A percentile compares a stretch with the other conserved stretches of the same genome.
Evolutionary conservation across 192 early-diverging fungal species (phyloP).

Genomic region (Umbelopsis isabellina): DNA sequence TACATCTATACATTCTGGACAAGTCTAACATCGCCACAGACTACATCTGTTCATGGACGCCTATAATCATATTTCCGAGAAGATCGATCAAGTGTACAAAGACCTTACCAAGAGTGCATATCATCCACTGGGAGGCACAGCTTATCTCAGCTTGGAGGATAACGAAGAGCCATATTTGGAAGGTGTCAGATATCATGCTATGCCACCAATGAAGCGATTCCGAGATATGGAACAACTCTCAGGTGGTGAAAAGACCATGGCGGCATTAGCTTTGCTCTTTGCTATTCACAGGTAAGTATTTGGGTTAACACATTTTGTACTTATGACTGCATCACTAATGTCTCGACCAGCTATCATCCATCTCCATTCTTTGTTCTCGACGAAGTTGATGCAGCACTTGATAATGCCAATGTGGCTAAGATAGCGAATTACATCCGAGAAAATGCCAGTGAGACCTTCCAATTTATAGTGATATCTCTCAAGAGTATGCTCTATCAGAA

Average conservation of each 20-base stretch:
- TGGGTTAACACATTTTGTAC: too few species aligned
- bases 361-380: conserved; percentile 99
- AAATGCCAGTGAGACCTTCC: conserved; percentile 69
- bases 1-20: conserved; percentile 1
- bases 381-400: conserved; percentile 98
- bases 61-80: conserved; percentile 86
- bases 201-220: conserved; percentile 99
- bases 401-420: conserved; percentile 94
- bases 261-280: conserved; percentile 94
- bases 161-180: conserved; percentile 93
- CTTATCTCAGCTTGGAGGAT: conserved; percentile 91
- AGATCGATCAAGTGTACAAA: conserved; percentile 96
- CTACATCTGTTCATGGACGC: conserved; percentile 80
- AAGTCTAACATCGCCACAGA: conserved; percentile 36
- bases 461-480: conserved; percentile 98
- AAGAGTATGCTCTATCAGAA: conserved; percentile 95
- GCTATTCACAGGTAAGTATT: conserved; percentile 79
- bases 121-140: conserved; percentile 93
- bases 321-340: background rate
- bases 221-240: conserved; percentile 99
- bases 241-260: conserved; percentile 99
- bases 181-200: conserved; percentile 97
- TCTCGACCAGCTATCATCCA: conserved; percentile 73
- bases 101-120: conserved; percentile 85
- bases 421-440: conserved; percentile 90